Conservation (phyloP, 257 asterid species). For the Solanum pinnatisectum region DNA sequence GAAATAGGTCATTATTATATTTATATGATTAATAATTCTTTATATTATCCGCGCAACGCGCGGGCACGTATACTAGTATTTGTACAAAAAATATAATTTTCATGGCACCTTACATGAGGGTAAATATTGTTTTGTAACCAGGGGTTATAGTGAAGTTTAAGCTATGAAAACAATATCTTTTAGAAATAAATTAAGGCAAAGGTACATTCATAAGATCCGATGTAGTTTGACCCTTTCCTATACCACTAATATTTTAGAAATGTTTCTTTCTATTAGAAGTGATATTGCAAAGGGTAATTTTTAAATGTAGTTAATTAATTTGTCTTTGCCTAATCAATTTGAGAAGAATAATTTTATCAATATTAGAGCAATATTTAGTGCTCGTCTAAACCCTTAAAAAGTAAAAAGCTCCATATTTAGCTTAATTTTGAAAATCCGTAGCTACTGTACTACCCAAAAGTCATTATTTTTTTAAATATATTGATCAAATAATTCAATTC, state of each 20-base stretch:
- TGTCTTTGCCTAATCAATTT: no score
- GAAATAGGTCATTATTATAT: no score
- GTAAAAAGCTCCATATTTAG: neutral
- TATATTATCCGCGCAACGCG: no score
- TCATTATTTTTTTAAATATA: no score
- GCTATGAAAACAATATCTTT: neutral
- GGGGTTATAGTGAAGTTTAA: neutral
- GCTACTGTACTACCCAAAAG: neutral
- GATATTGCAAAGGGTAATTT: neutral
- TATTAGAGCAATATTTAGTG: neutral
- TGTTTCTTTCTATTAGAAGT: no score
- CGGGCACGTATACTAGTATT: neutral
- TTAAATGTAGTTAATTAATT: neutral
- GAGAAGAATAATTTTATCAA: no score
- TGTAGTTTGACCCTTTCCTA: neutral
- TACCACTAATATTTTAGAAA: neutral
- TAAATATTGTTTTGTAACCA: neutral
- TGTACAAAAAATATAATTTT: neutral
- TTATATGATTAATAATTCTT: no score
- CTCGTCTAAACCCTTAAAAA: neutral
- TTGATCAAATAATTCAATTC: no score
- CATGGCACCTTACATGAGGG: neutral
- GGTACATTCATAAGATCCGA: neutral
- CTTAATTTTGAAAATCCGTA: no score
- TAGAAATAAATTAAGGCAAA: neutral